Conservation (phyloP, 2,329 filamentous ascomycete genomes). For the Tolypocladium sp. region DNA sequence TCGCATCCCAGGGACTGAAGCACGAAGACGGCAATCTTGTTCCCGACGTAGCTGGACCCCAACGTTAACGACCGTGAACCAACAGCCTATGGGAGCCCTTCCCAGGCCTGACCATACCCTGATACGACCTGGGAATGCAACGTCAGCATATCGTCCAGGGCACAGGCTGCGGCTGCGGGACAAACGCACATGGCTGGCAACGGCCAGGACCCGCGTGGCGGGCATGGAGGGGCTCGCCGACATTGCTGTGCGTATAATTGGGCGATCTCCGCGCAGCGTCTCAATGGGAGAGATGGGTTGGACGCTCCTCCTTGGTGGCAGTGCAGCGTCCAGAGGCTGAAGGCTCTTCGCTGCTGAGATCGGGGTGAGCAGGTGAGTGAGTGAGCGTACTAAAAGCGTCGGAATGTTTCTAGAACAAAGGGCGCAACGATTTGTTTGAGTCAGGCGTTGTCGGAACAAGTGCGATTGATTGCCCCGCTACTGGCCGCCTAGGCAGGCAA, state of each 20-base stretch:
- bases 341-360: not conserved
- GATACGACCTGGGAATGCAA: conserved; percentile 29
- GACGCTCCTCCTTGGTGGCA: not conserved
- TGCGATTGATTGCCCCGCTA: not conserved
- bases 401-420: not conserved
- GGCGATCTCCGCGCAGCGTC: not conserved
- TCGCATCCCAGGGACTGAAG: conserved; percentile 92
- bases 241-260: not conserved
- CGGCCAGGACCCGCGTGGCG: conserved; percentile 65
- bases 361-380: not conserved
- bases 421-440: not conserved
- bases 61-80: not conserved
- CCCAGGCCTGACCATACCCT: conserved; percentile 18
- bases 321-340: not conserved
- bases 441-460: not conserved
- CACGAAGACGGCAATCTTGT: conserved; percentile 92
- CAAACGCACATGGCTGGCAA: conserved; percentile 84
- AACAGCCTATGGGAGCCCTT: not conserved
- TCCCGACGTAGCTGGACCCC: conserved; percentile 75
- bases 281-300: not conserved
- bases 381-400: not conserved
- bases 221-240: conserved; percentile 24
- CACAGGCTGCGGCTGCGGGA: not conserved
- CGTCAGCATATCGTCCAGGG: not conserved
- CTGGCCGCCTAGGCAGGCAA: not conserved